Percentiles rank a stretch among this genome's conserved stretches.
These are phyloP conservation scores for Chytriomyces sp. DNA, from an alignment of 192 early-diverging fungal species.

Conservation along the genomic window DNA sequence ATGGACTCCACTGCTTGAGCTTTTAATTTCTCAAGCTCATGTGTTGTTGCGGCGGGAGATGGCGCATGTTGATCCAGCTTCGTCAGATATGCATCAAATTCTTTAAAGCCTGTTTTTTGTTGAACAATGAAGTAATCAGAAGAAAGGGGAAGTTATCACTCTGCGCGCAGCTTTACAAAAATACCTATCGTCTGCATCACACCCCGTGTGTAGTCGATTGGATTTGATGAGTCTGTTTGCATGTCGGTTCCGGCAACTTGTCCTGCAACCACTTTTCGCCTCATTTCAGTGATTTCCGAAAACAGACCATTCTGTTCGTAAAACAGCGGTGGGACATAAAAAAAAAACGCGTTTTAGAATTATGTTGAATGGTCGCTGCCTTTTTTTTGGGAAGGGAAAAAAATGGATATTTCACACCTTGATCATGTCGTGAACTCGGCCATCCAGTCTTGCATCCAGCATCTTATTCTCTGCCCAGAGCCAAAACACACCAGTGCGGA, in stretches of 20 bases:
- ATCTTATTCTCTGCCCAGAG: slow-evolving; percentile 71
- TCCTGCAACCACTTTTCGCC: slow-evolving; percentile 38
- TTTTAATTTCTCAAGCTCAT: slow-evolving; percentile 54
- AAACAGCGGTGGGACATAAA: background rate
- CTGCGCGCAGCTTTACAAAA: background rate
- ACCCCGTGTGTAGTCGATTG: slow-evolving; percentile 61
- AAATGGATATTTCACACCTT: slow-evolving; percentile 66
- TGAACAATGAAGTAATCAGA: too few relatives aligned
- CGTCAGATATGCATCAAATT: slow-evolving; percentile 77
- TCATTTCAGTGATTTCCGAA: slow-evolving; percentile 57
- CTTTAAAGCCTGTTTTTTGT: slow-evolving; percentile 74
- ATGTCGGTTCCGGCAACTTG: slow-evolving; percentile 48
- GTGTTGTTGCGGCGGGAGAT: background rate
- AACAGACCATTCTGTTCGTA: slow-evolving; percentile 50
- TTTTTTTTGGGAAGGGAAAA: background rate
- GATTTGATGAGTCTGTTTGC: background rate
- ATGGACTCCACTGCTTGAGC: slow-evolving; percentile 73
- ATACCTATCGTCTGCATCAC: slow-evolving; percentile 78
- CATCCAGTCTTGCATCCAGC: slow-evolving; percentile 80
- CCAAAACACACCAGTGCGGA: slow-evolving; percentile 84
- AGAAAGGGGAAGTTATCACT: slow-evolving; percentile 3
- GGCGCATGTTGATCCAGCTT: slow-evolving; percentile 36
- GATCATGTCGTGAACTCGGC: slow-evolving; percentile 89
- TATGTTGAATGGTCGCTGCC: background rate
- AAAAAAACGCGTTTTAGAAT: background rate